Base-by-base conservation (phyloP, 306 rosid genomes). In the Prosopis cineraria region DNA sequence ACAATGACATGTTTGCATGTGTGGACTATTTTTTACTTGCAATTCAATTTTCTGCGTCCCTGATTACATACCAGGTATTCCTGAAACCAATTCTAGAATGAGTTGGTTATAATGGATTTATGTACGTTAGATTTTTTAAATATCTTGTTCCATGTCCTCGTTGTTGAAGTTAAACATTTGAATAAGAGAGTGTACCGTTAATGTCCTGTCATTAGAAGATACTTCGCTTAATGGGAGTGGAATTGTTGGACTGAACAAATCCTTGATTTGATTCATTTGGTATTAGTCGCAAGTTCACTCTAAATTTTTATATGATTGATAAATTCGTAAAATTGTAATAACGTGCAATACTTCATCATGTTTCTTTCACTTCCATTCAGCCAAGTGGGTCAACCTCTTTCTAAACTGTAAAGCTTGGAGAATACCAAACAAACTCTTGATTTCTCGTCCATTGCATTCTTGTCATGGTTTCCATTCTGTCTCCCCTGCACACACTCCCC, bases 281-380 rank as follows among this genome's bases (percentile, higher is more conserved):
- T 70, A 6, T 40, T 45, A 24, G 47, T 20, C 33, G 71, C 9
- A 2, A 10, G 70, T 60, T 71, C 52, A 59, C 25, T 44, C 0
- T 10, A 56, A 58, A 43, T 7, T 6, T 45, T 40, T n/a, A 14
- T 30, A 9, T 55, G 33, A 70, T 25, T 50, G 27, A n/a, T n/a
- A n/a, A n/a, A n/a, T n/a, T n/a, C n/a, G 71, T 70, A 44, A 63
- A 70, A 70, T 59, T 20, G 33, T 62, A 36, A 53, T 70, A 10
- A 33, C 27, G 52, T 14, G 45, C 16, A 70, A 17, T 78, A 22
- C 20, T 58, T 56, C 64, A 10, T 58, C 43, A 34, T 2, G 19
- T 58, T 44, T 45, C 70, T 59, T 36, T 79, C 48, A 48, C 66
- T 47, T 47, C 30, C 24, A 29, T 44, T 10, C 11, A 60, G 22